Evolutionary conservation across 139 green algal species (phyloP), one percentile per base, ranked within the genome.

Genomic region (Diplosphaera chodatii): DNA sequence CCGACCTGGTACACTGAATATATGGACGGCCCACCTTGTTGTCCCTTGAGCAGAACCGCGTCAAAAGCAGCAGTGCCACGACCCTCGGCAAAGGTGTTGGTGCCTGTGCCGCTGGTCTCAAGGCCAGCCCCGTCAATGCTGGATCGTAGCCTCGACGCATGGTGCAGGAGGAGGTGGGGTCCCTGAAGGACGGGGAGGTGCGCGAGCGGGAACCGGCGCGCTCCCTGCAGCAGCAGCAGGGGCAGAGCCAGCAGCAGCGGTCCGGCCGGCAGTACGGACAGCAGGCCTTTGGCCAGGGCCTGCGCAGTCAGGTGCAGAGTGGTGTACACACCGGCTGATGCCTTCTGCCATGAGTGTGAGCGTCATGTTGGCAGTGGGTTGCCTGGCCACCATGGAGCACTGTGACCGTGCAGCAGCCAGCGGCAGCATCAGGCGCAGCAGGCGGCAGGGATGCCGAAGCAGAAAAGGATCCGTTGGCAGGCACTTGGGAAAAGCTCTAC

Each of bases 1-100:
- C 91, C 0, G 77, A 72, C 27, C 78, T 92, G 87, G 89, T 88
- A 56, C 32, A 83, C n/a, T n/a, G n/a, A n/a, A n/a, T n/a, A n/a
- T n/a, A n/a, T n/a, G n/a, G n/a, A n/a, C n/a, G n/a, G n/a, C n/a
- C n/a, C n/a, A n/a, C n/a, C n/a, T n/a, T n/a, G n/a, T n/a, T n/a
- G n/a, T n/a, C n/a, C n/a, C n/a, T n/a, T n/a, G n/a, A n/a, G n/a
- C 33, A 56, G 22, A 63, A 28, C 33, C 29, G 71, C 27, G 15
- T 62, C n/a, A 37, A 16, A 15, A 76, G 63, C 32, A 71, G 63
- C 37, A n/a, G n/a, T n/a, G n/a, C n/a, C n/a, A n/a, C n/a, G n/a
- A n/a, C n/a, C n/a, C n/a, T n/a, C n/a, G n/a, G n/a, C n/a, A n/a
- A n/a, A n/a, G n/a, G n/a, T n/a, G n/a, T n/a, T n/a, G n/a, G n/a